Evolutionary conservation across 441 rosid genomes (phyloP).

Genomic region (Breynia disticha): DNA sequence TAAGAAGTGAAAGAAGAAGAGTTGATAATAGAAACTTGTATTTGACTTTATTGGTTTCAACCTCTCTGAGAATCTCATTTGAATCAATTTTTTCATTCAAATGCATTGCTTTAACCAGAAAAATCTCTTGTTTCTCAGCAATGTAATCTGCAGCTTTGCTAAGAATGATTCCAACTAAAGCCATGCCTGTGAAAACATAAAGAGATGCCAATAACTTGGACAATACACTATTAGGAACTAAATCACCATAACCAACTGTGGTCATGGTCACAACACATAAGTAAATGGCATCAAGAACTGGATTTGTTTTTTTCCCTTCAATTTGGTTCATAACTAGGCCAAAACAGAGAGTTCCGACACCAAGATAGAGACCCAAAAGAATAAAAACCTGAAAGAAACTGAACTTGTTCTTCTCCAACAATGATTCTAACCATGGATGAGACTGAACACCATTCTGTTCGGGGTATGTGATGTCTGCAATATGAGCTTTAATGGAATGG

Average conservation of each 20-base stretch:
- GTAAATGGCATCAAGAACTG: conserved; percentile 40
- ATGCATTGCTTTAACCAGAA: conserved; percentile 33
- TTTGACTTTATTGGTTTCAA: conserved; percentile 22
- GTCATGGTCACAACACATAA: conserved; percentile 52
- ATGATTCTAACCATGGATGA: conserved; percentile 12
- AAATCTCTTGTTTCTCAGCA: conserved; percentile 39
- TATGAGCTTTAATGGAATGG: conserved; percentile 1
- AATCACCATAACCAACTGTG: conserved; percentile 62
- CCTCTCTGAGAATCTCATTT: conserved; percentile 25
- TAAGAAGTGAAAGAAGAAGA: conserved; percentile 21
- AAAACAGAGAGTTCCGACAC: conserved; percentile 30
- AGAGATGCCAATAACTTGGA: conserved; percentile 34
- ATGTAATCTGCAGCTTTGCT: conserved; percentile 53
- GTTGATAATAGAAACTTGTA: conserved; percentile 27
- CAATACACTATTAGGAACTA: conserved; percentile 30
- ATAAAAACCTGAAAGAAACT: conserved; percentile 20
- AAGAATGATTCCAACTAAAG: conserved; percentile 36
- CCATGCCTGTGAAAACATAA: conserved; percentile 44
- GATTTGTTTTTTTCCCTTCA: conserved; percentile 39
- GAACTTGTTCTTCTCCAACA: conserved; percentile 9
- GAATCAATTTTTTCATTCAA: conserved; percentile 15
- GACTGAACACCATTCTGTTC: conserved; percentile 13
- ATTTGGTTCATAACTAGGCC: conserved; percentile 29
- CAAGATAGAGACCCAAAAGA: conserved; percentile 12
- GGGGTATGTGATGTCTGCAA: background rate